A percentile compares a stretch with the other conserved stretches of the same genome.
Conservation (phyloP, 2,329 filamentous ascomycete genomes). For the Rhinocladiella similis region DNA sequence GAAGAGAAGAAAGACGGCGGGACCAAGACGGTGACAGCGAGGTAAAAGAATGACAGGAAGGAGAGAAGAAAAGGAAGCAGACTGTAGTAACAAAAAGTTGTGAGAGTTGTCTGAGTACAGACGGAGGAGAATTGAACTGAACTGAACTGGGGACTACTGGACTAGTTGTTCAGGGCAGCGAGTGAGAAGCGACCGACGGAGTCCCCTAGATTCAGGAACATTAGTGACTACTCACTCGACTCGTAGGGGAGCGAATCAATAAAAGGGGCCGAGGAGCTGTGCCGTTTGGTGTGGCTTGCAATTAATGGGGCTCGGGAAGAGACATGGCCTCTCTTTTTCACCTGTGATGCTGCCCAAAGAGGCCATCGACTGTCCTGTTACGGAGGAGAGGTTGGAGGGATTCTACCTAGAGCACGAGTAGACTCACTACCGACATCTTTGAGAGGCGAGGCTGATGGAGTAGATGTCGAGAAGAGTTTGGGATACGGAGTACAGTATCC, state of each 20-base stretch:
- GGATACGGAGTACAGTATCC: too few relatives aligned
- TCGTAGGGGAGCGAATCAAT: not conserved
- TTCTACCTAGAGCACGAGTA: too few relatives aligned
- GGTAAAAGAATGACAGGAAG: conserved; percentile 2
- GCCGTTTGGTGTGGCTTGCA: not conserved
- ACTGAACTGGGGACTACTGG: not conserved
- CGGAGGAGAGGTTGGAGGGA: too few relatives aligned
- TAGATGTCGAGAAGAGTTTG: too few relatives aligned
- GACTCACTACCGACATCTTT: too few relatives aligned
- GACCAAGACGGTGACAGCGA: not conserved
- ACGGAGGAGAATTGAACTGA: not conserved
- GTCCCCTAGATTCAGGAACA: not conserved
- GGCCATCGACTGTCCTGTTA: too few relatives aligned
- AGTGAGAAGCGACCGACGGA: not conserved
- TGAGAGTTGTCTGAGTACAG: not conserved
- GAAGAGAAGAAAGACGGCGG: conserved; percentile 29
- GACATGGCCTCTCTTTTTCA: not conserved
- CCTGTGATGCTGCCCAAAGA: not conserved
- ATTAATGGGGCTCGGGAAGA: not conserved
- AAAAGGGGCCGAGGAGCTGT: not conserved
- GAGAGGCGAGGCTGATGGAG: too few relatives aligned
- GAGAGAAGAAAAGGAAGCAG: not conserved
- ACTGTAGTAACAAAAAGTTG: not conserved
- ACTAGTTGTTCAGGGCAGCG: not conserved
- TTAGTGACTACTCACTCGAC: too few relatives aligned